Evolutionary conservation across 257 asterid species (phyloP).

Genomic region (Dorcoceras hygrometricum): DNA sequence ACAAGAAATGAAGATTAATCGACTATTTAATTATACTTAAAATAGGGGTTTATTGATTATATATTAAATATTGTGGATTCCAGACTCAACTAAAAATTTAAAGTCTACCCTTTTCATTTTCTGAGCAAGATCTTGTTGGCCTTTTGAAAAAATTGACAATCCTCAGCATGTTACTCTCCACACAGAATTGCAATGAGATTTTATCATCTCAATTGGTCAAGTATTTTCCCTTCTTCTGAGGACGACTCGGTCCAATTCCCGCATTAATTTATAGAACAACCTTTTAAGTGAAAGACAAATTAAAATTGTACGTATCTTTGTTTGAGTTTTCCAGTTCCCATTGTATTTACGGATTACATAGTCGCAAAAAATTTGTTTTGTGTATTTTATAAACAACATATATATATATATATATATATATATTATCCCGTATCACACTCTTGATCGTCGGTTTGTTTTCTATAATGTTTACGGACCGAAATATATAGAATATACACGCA

Average conservation of each 20-base stretch:
- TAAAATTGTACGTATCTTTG: too few species aligned
- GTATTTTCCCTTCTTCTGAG: not conserved
- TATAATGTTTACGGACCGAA: too few species aligned
- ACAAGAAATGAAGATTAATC: slow-evolving; percentile 17
- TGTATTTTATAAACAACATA: too few species aligned
- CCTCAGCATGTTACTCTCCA: not conserved
- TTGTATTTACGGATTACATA: too few species aligned
- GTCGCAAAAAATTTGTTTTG: too few species aligned
- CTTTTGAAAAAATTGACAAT: slow-evolving; percentile 20
- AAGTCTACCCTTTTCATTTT: slow-evolving; percentile 17
- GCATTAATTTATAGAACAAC: not conserved
- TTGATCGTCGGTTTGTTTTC: too few species aligned
- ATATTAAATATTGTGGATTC: not conserved
- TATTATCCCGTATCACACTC: too few species aligned
- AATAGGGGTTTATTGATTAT: not conserved
- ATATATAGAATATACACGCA: too few species aligned
- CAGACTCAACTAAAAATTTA: not conserved
- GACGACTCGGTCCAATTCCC: not conserved
- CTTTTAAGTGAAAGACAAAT: not conserved
- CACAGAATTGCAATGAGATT: not conserved
- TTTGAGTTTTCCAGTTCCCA: too few species aligned
- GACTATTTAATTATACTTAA: slow-evolving; percentile 4
- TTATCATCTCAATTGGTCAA: not conserved
- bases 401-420: too few species aligned
- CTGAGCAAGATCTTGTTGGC: slow-evolving; percentile 10